A percentile compares a stretch with the other conserved stretches of the same genome.
Conservation (phyloP, 2,329 filamentous ascomycete species). For the Chlorencoelia australis region DNA sequence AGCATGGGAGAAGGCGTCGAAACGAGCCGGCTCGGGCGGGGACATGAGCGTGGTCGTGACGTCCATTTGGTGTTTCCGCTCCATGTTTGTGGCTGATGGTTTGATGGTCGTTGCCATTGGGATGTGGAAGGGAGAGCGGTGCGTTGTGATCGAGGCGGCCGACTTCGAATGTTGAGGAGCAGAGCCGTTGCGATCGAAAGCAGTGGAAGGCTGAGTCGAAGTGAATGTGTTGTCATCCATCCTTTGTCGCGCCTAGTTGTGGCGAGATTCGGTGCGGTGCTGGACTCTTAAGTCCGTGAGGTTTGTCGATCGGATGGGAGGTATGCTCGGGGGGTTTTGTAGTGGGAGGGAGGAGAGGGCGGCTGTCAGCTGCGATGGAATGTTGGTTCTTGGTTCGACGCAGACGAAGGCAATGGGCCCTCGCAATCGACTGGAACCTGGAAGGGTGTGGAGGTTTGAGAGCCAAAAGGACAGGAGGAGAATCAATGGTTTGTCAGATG, state of each 20-base stretch:
- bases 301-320: too few species aligned
- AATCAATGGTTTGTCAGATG: too few species aligned
- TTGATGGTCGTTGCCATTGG: slow-evolving; percentile 17
- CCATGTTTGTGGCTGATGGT: slow-evolving; percentile 16
- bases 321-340: not conserved
- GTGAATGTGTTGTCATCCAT: slow-evolving; percentile 15
- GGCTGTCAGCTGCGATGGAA: not conserved
- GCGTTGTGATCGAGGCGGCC: slow-evolving; percentile 7
- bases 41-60: slow-evolving; percentile 46
- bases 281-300: slow-evolving; percentile 6
- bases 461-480: too few species aligned
- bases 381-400: not conserved
- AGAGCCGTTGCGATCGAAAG: slow-evolving; percentile 23
- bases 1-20: slow-evolving; percentile 38
- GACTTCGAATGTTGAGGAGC: too few species aligned
- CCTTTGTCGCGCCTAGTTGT: slow-evolving; percentile 7
- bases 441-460: too few species aligned
- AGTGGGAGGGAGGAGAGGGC: too few species aligned
- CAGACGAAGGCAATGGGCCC: not conserved
- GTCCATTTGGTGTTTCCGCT: slow-evolving; percentile 18
- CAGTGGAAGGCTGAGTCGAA: slow-evolving; percentile 21
- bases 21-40: slow-evolving; percentile 44
- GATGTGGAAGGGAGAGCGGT: slow-evolving; percentile 8
- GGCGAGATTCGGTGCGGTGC: slow-evolving; percentile 1
- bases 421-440: not conserved